Evolutionary conservation across 345 rosid genomes (phyloP).

Genomic region (Stellera chamaejasme): DNA sequence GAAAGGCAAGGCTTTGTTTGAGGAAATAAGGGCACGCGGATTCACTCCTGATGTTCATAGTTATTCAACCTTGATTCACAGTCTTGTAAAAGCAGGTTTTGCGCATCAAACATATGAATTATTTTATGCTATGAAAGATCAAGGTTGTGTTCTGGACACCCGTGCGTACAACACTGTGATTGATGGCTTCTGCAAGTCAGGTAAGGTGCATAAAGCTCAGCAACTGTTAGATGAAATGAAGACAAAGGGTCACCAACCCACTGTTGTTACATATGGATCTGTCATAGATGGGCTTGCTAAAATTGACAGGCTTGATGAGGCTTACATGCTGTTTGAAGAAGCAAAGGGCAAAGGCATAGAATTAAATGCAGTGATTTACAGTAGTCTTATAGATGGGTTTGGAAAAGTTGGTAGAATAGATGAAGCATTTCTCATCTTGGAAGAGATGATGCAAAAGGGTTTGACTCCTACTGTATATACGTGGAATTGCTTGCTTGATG

Average conservation of each 20-base stretch:
- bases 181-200: conserved; percentile 91
- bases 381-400: conserved; percentile 91
- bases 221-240: conserved; percentile 97
- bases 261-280: conserved; percentile 90
- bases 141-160: conserved; percentile 76
- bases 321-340: conserved; percentile 95
- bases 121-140: conserved; percentile 88
- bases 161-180: conserved; percentile 78
- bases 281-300: conserved; percentile 82
- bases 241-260: conserved; percentile 64
- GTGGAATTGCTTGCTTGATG: conserved; percentile 97
- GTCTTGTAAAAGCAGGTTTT: conserved; percentile 82
- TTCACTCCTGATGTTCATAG: conserved; percentile 70
- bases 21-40: conserved; percentile 65
- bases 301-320: conserved; percentile 95
- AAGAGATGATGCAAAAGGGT: conserved; percentile 92
- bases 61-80: conserved; percentile 72
- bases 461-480: conserved; percentile 69
- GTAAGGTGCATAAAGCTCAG: conserved; percentile 84
- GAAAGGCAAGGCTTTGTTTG: conserved; percentile 75
- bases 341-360: conserved; percentile 74
- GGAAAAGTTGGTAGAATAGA: conserved; percentile 95
- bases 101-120: conserved; percentile 67
- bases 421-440: conserved; percentile 92
- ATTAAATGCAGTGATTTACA: conserved; percentile 67